Conservation (phyloP, 2,329 filamentous ascomycete species). For the Penicillium corylophilum region DNA sequence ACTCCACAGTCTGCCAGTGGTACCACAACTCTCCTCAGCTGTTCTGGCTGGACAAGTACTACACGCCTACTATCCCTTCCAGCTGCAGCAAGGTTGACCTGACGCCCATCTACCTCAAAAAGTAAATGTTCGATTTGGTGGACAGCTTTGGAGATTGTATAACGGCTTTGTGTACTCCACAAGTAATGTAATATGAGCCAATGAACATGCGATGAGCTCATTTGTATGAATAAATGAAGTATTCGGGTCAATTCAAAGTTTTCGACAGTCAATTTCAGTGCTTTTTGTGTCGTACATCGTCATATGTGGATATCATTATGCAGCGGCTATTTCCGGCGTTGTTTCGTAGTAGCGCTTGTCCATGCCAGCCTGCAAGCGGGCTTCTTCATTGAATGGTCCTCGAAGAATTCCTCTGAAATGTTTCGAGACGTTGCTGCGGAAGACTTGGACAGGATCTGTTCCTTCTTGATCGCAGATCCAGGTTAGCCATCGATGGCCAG, state of each 20-base stretch:
- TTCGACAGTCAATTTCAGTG: background rate
- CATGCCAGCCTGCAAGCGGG: constrained; percentile 46
- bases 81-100: constrained; percentile 38
- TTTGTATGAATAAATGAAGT: background rate
- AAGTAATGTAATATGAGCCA: background rate
- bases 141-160: background rate
- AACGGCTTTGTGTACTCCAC: background rate
- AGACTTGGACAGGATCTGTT: constrained; percentile 47
- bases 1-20: constrained; percentile 40
- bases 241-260: background rate
- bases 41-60: constrained; percentile 35
- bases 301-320: constrained; percentile 5
- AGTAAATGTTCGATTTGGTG: constrained; percentile 4
- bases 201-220: background rate
- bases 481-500: constrained; percentile 48
- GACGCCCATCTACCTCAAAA: constrained; percentile 24
- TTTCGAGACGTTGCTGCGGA: constrained; percentile 44
- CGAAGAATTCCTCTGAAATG: constrained; percentile 46
- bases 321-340: constrained; percentile 8
- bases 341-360: constrained; percentile 45
- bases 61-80: constrained; percentile 25
- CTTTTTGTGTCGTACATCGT: constrained; percentile 15
- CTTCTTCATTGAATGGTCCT: constrained; percentile 49
- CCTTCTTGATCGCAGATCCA: constrained; percentile 50
- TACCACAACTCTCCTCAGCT: constrained; percentile 41